Evolutionary conservation across 257 asterid species (phyloP), one percentile per base, ranked within the genome.

Genomic region (Asclepias syriaca): DNA sequence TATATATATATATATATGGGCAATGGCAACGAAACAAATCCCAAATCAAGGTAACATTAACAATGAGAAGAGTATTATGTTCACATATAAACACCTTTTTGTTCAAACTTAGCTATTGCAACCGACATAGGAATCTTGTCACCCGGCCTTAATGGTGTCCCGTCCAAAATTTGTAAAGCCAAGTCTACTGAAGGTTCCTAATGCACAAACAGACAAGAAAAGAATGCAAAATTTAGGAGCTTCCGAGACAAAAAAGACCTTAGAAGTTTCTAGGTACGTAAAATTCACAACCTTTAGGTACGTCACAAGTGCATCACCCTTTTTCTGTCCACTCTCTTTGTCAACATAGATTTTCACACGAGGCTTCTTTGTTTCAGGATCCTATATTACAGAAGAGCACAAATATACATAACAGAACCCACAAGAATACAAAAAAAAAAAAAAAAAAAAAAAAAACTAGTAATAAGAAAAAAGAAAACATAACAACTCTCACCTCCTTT

Each of bases 161-260:
- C 97, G 18, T 95, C 99, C 88, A 95, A 77, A 74, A 95, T 86
- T 82, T 95, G 86, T 77, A 83, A 54, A 74, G 97, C 99, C 69
- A 92, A 78, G 77, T 76, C 93, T 73, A 95, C 99, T n/a, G 99
- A 95, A 76, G 99, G 95, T 81, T 92, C 98, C 99, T 95, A 78
- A 76, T 57, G 60, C 72, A 66, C 49, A 69, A 40, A 57, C 71
- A 73, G 69, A 75, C 50, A 16, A 54, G 70, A 65, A 32, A 45
- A 34, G 15, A 58, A 68, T 11, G 43, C 24, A 11, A 37, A 34
- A 73, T 49, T 27, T 46, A 72, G 16, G 27, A 29, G 63, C 11
- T 9, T 43, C 48, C 11, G 6, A 43, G 8, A 22, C 29, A n/a
- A 15, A 65, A 40, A 16, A 77, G 18, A 18, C 6, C 58, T 21